Base-by-base conservation (phyloP, 2,329 filamentous ascomycete genomes). In the Ophidiomyces ophidiicola region DNA sequence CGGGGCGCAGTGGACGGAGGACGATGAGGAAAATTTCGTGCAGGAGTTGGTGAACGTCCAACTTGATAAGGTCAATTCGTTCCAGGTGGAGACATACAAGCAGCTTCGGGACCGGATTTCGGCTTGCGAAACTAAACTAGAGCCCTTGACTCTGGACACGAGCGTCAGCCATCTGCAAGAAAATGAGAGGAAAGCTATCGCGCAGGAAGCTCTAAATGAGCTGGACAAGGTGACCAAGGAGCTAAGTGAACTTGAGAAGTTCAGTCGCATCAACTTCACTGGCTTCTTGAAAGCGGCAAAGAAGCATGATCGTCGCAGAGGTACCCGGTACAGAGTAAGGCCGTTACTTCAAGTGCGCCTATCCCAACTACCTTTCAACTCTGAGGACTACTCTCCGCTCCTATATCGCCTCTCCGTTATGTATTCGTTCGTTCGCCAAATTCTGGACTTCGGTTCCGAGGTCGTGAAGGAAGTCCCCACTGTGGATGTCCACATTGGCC, bases 271-370 rank as follows among this genome's bases (percentile, higher is more conserved):
- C 66, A 98, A 98, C 66, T 98, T 94, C 62, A 94, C 90, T 4
- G 90, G 86, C 33, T 94, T 96, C 63, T 73, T 94, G 56, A 98
- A 98, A 70, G 93, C 93, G 33, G 86, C 86, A 41, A 98, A 98
- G 76, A 98, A 98, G 67, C 90, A 98, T 63, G 90, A 98, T 63
- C 82, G 90, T 49, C 92, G 88, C 66, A 75, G 88, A 49, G 87
- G 87, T 41, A 72, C 78, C 48, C 73, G 78, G 38, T 96, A 96
- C 68, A 84, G 80, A 58, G 82, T 96, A 50, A 78, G 85, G 17
- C 87, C 90, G 19, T 78, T 96, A 67, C 78, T 96, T 63, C 83
- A 94, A 64, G 80, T 94, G 52, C 82, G 83, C 52, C 66, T 98
- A 53, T 77, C 83, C n/a, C 77, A 85, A 48, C 71, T 87, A 45